Percentiles rank a stretch among this genome's conserved stretches.
These are phyloP conservation scores for Penicillium roqueforti DNA, from an alignment of 495 filamentous ascomycete genomes.

Conservation along the genomic window DNA sequence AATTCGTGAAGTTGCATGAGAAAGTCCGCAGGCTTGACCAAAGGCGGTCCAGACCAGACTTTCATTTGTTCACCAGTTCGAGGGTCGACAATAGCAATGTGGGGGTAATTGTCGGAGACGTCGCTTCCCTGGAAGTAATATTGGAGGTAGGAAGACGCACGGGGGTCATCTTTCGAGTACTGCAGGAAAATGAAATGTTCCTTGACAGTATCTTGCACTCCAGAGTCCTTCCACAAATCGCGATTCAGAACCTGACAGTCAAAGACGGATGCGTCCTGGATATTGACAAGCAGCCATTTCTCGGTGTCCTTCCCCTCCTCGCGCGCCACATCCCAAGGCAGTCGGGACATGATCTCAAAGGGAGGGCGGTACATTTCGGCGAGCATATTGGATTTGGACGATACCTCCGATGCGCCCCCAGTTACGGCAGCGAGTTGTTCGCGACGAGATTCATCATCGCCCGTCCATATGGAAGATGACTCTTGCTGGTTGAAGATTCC, in stretches of 20 bases:
- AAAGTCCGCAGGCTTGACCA: slow-evolving; percentile 73
- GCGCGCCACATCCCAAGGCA: slow-evolving; percentile 75
- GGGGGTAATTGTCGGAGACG: slow-evolving; percentile 78
- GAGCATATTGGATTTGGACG: slow-evolving; percentile 65
- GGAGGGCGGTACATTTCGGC: slow-evolving; percentile 91
- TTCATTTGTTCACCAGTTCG: slow-evolving; percentile 97
- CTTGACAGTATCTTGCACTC: slow-evolving; percentile 71
- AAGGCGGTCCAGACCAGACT: slow-evolving; percentile 82
- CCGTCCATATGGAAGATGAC: slow-evolving; percentile 75
- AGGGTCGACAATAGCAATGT: slow-evolving; percentile 93
- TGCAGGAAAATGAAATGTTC: slow-evolving; percentile 97
- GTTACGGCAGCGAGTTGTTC: slow-evolving; percentile 57
- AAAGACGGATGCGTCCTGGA: slow-evolving; percentile 88
- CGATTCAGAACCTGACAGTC: slow-evolving; percentile 90
- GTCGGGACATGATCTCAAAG: slow-evolving; percentile 72
- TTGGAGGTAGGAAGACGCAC: slow-evolving; percentile 72
- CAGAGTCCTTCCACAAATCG: slow-evolving; percentile 86
- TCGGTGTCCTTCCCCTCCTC: slow-evolving; percentile 76
- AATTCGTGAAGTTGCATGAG: slow-evolving; percentile 91
- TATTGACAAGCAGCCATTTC: slow-evolving; percentile 94
- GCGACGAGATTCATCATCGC: slow-evolving; percentile 47
- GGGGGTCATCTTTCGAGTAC: slow-evolving; percentile 74
- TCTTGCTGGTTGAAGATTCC: slow-evolving; percentile 85
- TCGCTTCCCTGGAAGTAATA: slow-evolving; percentile 80
- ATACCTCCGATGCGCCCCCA: slow-evolving; percentile 68